A percentile compares a stretch with the other conserved stretches of the same genome.
Conservation (phyloP, 495 filamentous ascomycete genomes). For the Penicillium subrubescens region DNA sequence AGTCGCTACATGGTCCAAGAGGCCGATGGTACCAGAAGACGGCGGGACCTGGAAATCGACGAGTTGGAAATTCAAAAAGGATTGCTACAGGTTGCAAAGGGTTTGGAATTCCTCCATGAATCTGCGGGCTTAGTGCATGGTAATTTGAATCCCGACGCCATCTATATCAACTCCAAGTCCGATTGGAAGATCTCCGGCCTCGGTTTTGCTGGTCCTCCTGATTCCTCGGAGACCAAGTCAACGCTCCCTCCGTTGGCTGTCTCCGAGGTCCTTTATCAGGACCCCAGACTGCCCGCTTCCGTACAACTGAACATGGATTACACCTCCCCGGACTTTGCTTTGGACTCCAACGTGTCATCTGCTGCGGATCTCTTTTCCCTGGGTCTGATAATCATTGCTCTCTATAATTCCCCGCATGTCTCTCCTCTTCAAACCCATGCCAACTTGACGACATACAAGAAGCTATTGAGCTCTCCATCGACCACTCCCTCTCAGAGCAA, state of each 20-base stretch:
- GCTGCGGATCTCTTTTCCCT: constrained; percentile 91
- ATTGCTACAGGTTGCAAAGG: constrained; percentile 87
- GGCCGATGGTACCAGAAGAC: constrained; percentile 67
- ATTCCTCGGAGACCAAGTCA: constrained; percentile 66
- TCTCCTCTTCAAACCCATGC: constrained; percentile 82
- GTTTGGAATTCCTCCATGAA: constrained; percentile 94
- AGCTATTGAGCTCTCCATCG: constrained; percentile 73
- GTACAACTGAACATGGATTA: constrained; percentile 93
- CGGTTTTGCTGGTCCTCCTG: constrained; percentile 79
- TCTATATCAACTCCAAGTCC: constrained; percentile 93
- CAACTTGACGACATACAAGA: constrained; percentile 78
- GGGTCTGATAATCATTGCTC: constrained; percentile 80
- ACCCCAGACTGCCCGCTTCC: constrained; percentile 77
- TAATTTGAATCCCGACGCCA: constrained; percentile 93
- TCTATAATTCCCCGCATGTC: constrained; percentile 90
- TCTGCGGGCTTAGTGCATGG: constrained; percentile 92
- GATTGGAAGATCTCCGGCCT: constrained; percentile 98
- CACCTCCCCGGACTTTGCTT: constrained; percentile 87
- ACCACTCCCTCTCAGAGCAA: constrained; percentile 76
- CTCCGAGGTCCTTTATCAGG: constrained; percentile 79
- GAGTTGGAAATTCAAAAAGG: constrained; percentile 98
- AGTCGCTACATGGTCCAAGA: constrained; percentile 85
- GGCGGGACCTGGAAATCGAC: constrained; percentile 90
- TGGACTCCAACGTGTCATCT: constrained; percentile 80
- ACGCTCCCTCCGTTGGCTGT: constrained; percentile 75